phyloP scores from a whole-genome alignment of 169 alveolate genomes.

The Eimeria tenella region DNA sequence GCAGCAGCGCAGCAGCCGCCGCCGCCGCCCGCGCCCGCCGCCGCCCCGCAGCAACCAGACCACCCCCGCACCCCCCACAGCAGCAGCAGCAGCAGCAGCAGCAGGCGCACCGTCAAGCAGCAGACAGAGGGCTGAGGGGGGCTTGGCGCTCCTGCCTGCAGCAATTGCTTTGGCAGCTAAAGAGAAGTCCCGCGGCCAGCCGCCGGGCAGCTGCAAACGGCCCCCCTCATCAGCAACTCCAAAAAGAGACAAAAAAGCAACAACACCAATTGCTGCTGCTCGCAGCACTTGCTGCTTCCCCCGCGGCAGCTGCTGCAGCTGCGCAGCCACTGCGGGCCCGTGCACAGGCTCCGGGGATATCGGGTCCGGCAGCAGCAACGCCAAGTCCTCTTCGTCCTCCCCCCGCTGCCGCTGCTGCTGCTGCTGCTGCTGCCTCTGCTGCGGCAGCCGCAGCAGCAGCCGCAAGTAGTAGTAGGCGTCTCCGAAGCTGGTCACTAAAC shows the following conservation, averaged over 20 bases:
- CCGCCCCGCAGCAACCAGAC: background rate
- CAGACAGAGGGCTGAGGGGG: slow-evolving; percentile 44
- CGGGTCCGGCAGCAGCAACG: background rate
- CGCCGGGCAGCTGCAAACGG: slow-evolving; percentile 81
- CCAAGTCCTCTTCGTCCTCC: background rate
- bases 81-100: slow-evolving; percentile 3
- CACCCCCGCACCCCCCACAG: background rate
- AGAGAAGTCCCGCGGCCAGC: slow-evolving; percentile 84
- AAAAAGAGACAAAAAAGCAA: slow-evolving; percentile 80
- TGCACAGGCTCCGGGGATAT: background rate
- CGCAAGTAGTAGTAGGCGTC: background rate
- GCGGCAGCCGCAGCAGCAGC: slow-evolving; percentile 44
- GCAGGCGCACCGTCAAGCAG: slow-evolving; percentile 50
- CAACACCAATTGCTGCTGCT: slow-evolving; percentile 65
- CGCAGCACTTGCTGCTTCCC: background rate
- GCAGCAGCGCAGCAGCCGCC: no score
- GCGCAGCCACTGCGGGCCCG: slow-evolving; percentile 3
- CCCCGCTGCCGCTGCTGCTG: slow-evolving; percentile 31
- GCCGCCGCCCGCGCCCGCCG: background rate
- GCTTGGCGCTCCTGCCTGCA: slow-evolving; percentile 11
- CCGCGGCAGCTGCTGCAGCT: background rate
- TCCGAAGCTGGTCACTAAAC: background rate
- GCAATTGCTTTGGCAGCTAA: slow-evolving; percentile 65
- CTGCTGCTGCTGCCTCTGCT: background rate
- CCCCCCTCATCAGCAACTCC: slow-evolving; percentile 81